These are phyloP conservation scores for Heimioporus sp. DNA, from an alignment of 768 basidiomycete genomes.

Conservation along the genomic window DNA sequence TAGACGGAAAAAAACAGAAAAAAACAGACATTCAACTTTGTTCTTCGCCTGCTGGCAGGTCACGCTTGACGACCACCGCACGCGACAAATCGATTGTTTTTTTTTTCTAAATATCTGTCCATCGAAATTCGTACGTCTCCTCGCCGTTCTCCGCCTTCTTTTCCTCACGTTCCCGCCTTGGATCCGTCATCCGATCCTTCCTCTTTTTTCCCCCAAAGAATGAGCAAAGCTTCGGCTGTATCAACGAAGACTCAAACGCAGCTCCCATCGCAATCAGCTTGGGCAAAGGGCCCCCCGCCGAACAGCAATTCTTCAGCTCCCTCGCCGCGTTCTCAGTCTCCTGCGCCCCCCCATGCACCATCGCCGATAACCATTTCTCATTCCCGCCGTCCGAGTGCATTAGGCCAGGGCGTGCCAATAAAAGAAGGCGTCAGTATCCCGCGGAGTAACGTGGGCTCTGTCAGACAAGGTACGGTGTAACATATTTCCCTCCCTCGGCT, in stretches of 20 bases:
- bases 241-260: constrained; percentile 70
- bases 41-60: constrained; percentile 90
- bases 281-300: constrained; percentile 86
- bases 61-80: constrained; percentile 81
- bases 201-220: constrained; percentile 46
- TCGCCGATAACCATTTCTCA: constrained; percentile 54
- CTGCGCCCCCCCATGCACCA: constrained; percentile 53
- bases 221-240: constrained; percentile 89
- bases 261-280: constrained; percentile 83
- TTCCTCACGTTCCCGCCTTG: background rate
- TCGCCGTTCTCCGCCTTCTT: constrained; percentile 12
- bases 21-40: constrained; percentile 46
- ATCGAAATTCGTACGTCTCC: constrained; percentile 42
- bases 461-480: constrained; percentile 61
- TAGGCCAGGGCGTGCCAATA: constrained; percentile 68
- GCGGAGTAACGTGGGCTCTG: constrained; percentile 57
- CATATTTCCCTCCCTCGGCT: background rate
- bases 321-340: constrained; percentile 76
- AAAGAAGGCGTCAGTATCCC: constrained; percentile 79
- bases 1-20: constrained; percentile 36
- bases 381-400: constrained; percentile 75
- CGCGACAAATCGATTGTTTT: constrained; percentile 53
- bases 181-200: constrained; percentile 5
- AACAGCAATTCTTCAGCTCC: constrained; percentile 45
- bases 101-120: constrained; percentile 44